Evolutionary conservation across 345 rosid genomes (phyloP).

Genomic region (Camelina sativa): DNA sequence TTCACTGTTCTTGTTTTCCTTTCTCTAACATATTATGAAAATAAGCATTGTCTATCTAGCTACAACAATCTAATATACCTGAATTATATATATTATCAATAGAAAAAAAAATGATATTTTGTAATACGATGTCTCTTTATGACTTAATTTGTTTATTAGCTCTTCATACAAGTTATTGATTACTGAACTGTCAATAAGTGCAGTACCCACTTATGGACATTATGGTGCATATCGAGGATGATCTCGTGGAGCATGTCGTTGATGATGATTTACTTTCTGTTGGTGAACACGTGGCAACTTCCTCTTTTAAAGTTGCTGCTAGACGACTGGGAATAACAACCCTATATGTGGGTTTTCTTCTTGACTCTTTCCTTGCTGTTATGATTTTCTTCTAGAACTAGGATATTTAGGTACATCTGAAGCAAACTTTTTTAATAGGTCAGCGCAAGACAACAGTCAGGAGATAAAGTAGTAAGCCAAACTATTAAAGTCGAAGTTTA

Average conservation of each 20-base stretch:
- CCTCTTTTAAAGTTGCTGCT: slow-evolving; percentile 65
- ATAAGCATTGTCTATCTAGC: slow-evolving; percentile 17
- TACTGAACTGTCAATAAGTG: slow-evolving; percentile 41
- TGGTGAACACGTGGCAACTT: slow-evolving; percentile 50
- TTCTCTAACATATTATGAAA: slow-evolving; percentile 13
- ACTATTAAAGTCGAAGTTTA: slow-evolving; percentile 83
- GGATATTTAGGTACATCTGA: slow-evolving; percentile 32
- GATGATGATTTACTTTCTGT: slow-evolving; percentile 49
- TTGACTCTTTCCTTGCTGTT: slow-evolving; percentile 21
- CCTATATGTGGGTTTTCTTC: slow-evolving; percentile 66
- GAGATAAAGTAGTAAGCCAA: slow-evolving; percentile 75
- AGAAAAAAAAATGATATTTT: not conserved
- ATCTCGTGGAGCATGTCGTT: slow-evolving; percentile 58
- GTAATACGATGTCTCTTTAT: not conserved
- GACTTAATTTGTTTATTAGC: not conserved
- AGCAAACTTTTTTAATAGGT: slow-evolving; percentile 56
- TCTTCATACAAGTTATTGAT: slow-evolving; percentile 18
- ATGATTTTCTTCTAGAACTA: slow-evolving; percentile 26
- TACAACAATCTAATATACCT: slow-evolving; percentile 24
- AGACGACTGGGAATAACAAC: slow-evolving; percentile 79
- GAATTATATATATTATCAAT: not conserved
- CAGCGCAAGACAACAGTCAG: slow-evolving; percentile 76
- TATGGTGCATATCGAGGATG: slow-evolving; percentile 73
- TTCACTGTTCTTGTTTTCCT: slow-evolving; percentile 18
- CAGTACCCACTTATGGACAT: slow-evolving; percentile 81